Evolutionary conservation across 805 yeast genomes (phyloP).

Genomic region (Myxozyma lipomycoides): DNA sequence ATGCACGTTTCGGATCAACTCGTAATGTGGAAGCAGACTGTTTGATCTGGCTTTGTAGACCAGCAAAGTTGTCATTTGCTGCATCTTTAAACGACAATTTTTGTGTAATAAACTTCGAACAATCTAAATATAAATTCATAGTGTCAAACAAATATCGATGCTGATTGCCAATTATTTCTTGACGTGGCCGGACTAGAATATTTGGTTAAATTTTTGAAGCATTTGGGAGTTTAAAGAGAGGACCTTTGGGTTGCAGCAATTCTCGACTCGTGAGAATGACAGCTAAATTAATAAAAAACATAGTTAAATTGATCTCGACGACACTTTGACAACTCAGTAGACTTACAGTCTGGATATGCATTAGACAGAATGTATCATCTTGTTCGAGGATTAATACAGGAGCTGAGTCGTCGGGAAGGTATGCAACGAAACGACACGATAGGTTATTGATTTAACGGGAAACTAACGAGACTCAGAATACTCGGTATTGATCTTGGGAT

Average conservation of each 20-base stretch:
- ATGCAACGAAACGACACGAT: slow-evolving; percentile 17
- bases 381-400: slow-evolving; percentile 56
- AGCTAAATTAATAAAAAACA: no score
- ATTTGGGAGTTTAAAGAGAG: no score
- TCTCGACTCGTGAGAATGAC: no score
- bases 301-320: no score
- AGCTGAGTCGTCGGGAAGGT: slow-evolving; percentile 56
- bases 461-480: slow-evolving; percentile 45
- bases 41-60: slow-evolving; percentile 6
- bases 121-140: slow-evolving; percentile 29
- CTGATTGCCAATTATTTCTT: background rate
- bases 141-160: background rate
- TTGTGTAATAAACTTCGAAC: slow-evolving; percentile 19
- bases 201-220: no score
- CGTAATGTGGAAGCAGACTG: slow-evolving; percentile 35
- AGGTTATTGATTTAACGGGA: background rate
- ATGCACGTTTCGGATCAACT: slow-evolving; percentile 77
- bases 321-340: no score
- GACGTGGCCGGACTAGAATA: background rate
- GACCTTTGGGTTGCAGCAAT: no score
- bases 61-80: slow-evolving; percentile 5
- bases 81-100: slow-evolving; percentile 9
- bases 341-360: no score
- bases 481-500: slow-evolving; percentile 75
- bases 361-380: slow-evolving; percentile 57